Conservation (phyloP, 2,329 filamentous ascomycete genomes). For the Colletotrichum lupini region DNA sequence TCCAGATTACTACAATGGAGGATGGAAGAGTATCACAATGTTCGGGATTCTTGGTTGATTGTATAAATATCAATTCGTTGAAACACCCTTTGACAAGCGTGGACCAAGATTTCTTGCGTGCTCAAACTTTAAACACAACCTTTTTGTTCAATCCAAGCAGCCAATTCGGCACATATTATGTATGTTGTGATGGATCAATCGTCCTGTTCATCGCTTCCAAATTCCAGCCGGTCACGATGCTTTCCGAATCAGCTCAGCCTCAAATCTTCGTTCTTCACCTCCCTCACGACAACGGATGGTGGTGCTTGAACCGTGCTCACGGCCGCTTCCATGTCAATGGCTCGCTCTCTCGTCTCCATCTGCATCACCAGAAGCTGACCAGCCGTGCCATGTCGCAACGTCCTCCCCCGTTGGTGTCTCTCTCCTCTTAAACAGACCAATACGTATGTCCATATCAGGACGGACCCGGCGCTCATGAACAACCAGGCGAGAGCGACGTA, state of each 20-base stretch:
- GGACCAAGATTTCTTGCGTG: too few relatives aligned
- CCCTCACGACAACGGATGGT: not conserved
- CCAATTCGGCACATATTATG: too few relatives aligned
- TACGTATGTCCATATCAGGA: not conserved
- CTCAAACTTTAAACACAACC: too few relatives aligned
- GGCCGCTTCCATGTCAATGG: not conserved
- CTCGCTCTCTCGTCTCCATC: not conserved
- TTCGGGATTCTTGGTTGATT: too few relatives aligned
- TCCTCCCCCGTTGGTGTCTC: too few relatives aligned
- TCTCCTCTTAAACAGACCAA: not conserved
- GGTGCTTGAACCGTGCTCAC: not conserved
- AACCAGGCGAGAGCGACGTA: not conserved
- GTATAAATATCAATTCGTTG: too few relatives aligned
- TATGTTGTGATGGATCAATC: too few relatives aligned
- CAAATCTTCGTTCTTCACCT: not conserved
- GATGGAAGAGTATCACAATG: too few relatives aligned
- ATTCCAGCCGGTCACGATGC: not conserved
- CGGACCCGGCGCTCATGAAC: not conserved
- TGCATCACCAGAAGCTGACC: not conserved
- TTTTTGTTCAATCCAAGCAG: too few relatives aligned
- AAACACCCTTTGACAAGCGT: too few relatives aligned
- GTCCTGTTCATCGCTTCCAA: not conserved
- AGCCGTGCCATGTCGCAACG: not conserved
- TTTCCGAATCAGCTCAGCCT: not conserved
- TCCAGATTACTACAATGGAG: too few relatives aligned